These are phyloP conservation scores for Geotrichum candidum DNA, from an alignment of 1,139 yeast species.

Conservation along the genomic window DNA sequence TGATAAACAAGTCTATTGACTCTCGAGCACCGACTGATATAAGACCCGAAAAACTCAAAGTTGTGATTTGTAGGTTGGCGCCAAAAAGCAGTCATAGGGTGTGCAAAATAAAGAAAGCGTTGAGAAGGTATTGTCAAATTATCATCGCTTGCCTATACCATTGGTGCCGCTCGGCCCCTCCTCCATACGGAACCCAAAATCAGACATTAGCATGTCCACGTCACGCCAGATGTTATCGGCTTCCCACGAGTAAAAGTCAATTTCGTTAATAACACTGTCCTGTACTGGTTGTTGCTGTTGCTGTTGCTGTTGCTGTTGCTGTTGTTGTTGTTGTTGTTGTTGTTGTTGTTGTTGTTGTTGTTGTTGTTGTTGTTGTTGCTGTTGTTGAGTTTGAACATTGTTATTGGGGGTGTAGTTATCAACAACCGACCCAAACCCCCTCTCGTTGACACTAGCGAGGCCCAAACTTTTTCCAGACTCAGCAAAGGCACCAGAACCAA, in stretches of 20 bases:
- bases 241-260: slow-evolving; percentile 40
- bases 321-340: background rate
- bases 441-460: background rate
- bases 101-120: background rate
- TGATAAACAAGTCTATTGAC: no score
- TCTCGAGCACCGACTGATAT: no score
- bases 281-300: background rate
- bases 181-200: slow-evolving; percentile 75
- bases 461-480: background rate
- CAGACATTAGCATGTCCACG: slow-evolving; percentile 87
- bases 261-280: slow-evolving; percentile 12
- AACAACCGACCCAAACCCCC: background rate
- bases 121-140: no score
- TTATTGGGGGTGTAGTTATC: background rate
- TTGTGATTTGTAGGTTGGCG: no score
- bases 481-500: background rate
- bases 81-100: background rate
- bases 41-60: no score
- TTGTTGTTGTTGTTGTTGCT: background rate
- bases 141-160: background rate
- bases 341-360: background rate
- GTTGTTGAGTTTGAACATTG: background rate
- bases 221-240: slow-evolving; percentile 82
- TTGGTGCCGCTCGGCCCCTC: slow-evolving; percentile 25
- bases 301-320: background rate